phyloP scores from a whole-genome alignment of 768 basidiomycete genomes.

The Wakefieldia striispora region DNA sequence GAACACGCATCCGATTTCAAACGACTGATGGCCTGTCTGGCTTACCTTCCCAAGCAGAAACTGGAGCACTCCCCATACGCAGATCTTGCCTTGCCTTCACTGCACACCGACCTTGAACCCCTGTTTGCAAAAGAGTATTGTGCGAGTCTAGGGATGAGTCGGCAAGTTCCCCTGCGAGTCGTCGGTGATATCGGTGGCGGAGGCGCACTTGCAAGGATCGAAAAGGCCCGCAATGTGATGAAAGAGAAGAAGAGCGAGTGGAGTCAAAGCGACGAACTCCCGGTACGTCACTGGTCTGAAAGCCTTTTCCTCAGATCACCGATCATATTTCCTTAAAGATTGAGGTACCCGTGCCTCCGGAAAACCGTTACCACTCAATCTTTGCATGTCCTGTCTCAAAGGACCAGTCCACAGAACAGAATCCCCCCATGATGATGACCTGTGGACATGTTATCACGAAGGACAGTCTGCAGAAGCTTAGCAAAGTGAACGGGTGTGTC shows the following conservation, averaged over 20 bases:
- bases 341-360: conserved; percentile 83
- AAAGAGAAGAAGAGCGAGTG: conserved; percentile 91
- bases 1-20: conserved; percentile 63
- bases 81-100: conserved; percentile 65
- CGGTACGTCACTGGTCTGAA: conserved; percentile 45
- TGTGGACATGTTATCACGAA: conserved; percentile 96
- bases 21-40: conserved; percentile 66
- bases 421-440: conserved; percentile 97
- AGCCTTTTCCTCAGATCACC: background rate
- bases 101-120: conserved; percentile 77
- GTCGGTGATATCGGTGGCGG: conserved; percentile 92
- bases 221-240: conserved; percentile 93
- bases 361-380: conserved; percentile 93
- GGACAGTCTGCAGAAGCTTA: conserved; percentile 86
- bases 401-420: conserved; percentile 89
- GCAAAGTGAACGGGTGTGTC: conserved; percentile 81
- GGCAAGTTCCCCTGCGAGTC: conserved; percentile 83
- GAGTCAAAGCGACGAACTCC: conserved; percentile 85
- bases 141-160: conserved; percentile 81
- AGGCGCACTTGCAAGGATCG: conserved; percentile 86
- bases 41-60: conserved; percentile 66
- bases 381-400: conserved; percentile 98
- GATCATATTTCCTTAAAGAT: conserved; percentile 52
- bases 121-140: conserved; percentile 91
- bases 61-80: conserved; percentile 72